Conservation (phyloP, 73 alveolate genomes). For the Paramecium octaurelia region DNA sequence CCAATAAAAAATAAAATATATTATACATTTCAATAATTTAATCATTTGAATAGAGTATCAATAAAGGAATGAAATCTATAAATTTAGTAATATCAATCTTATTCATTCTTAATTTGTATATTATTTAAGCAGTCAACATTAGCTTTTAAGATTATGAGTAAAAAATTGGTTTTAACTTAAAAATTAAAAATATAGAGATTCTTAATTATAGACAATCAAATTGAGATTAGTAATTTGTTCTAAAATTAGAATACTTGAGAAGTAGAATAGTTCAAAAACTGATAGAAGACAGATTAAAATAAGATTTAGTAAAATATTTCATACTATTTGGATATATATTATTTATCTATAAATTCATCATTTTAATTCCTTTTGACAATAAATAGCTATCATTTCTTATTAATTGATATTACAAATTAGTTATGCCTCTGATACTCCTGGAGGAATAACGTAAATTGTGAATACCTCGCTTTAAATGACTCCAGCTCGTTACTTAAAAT, state of each 20-base stretch:
- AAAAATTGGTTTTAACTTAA: neutral
- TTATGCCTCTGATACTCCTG: conserved; percentile 36
- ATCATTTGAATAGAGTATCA: no score
- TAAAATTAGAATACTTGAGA: neutral
- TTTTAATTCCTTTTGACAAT: conserved; percentile 4
- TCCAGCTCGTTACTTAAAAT: conserved; percentile 43
- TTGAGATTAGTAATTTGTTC: neutral
- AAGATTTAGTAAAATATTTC: neutral
- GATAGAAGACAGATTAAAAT: neutral
- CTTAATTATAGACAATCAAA: neutral
- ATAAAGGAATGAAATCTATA: neutral
- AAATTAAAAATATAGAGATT: no score
- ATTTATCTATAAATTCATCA: neutral
- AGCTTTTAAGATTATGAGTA: neutral
- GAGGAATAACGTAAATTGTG: conserved; percentile 38
- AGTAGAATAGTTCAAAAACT: neutral
- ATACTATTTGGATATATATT: neutral
- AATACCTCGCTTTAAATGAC: conserved; percentile 4
- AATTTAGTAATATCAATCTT: neutral
- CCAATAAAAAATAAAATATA: neutral
- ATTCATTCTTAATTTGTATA: neutral
- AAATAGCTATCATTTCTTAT: conserved; percentile 40
- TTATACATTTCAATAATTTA: neutral
- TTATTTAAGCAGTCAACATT: neutral
- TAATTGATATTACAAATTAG: neutral